These are phyloP conservation scores for Cladorrhinum samala DNA, from an alignment of 495 filamentous ascomycete genomes.

Conservation along the genomic window DNA sequence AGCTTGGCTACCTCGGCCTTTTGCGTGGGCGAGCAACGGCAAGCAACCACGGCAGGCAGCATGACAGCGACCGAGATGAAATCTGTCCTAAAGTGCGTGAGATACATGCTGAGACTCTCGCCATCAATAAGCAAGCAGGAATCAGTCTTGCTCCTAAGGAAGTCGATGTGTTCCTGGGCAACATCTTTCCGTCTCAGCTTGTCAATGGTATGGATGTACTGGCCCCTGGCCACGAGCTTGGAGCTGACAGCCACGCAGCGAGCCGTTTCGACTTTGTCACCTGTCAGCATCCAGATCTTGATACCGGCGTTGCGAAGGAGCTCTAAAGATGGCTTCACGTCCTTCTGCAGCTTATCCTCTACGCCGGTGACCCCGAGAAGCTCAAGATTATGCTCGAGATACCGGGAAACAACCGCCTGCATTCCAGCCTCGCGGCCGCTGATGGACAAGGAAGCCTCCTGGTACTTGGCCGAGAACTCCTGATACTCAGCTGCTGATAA, in stretches of 20 bases:
- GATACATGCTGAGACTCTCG: conserved; percentile 75
- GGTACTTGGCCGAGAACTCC: conserved; percentile 69
- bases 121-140: conserved; percentile 90
- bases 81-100: conserved; percentile 68
- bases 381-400: conserved; percentile 84
- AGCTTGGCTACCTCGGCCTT: conserved; percentile 90
- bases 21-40: conserved; percentile 93
- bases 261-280: conserved; percentile 97
- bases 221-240: conserved; percentile 88
- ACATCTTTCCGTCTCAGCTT: conserved; percentile 71
- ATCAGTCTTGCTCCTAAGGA: conserved; percentile 84
- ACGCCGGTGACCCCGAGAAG: conserved; percentile 95
- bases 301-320: conserved; percentile 96
- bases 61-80: conserved; percentile 87
- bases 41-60: conserved; percentile 89
- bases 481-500: conserved; percentile 70
- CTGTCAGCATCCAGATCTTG: conserved; percentile 99
- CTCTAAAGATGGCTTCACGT: conserved; percentile 92
- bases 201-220: conserved; percentile 91
- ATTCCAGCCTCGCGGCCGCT: conserved; percentile 73
- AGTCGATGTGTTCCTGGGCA: conserved; percentile 79
- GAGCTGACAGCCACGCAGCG: conserved; percentile 92
- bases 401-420: conserved; percentile 68
- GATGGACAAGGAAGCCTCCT: conserved; percentile 72
- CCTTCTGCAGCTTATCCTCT: conserved; percentile 89